Percentiles rank a stretch among this genome's conserved stretches.
Conservation (phyloP, 495 filamentous ascomycete species). For the Hyaloscypha hepaticicola region DNA sequence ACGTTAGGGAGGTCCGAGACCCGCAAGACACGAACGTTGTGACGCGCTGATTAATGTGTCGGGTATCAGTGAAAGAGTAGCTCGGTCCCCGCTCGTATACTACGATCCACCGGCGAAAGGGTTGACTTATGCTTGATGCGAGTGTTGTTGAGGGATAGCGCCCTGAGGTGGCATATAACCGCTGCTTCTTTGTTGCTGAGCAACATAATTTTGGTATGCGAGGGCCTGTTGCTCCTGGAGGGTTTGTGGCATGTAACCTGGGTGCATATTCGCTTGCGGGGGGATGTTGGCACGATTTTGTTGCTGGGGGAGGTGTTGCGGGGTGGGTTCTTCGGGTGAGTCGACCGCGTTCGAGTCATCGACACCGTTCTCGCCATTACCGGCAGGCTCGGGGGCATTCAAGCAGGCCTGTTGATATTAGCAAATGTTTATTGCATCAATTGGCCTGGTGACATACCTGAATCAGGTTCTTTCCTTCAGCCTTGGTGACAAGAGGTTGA, state of each 20-base stretch:
- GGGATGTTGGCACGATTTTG: slow-evolving; percentile 49
- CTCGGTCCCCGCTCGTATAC: slow-evolving; percentile 27
- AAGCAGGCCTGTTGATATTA: slow-evolving; percentile 72
- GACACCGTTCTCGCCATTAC: slow-evolving; percentile 83
- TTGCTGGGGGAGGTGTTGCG: slow-evolving; percentile 58
- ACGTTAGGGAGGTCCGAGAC: slow-evolving; percentile 26
- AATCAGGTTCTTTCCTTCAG: slow-evolving; percentile 99
- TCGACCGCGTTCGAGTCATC: slow-evolving; percentile 65
- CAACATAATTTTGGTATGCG: slow-evolving; percentile 61
- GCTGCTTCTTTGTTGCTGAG: slow-evolving; percentile 45
- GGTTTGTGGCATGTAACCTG: slow-evolving; percentile 49
- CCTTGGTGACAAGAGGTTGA: slow-evolving; percentile 97
- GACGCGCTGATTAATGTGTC: slow-evolving; percentile 31
- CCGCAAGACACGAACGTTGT: slow-evolving; percentile 30
- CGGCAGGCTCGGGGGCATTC: slow-evolving; percentile 94
- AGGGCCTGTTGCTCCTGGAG: slow-evolving; percentile 50
- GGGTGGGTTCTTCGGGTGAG: slow-evolving; percentile 61
- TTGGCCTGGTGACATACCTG: slow-evolving; percentile 63
- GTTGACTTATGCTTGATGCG: slow-evolving; percentile 49
- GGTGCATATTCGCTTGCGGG: slow-evolving; percentile 48
- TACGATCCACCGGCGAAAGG: slow-evolving; percentile 16
- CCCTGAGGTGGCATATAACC: slow-evolving; percentile 52
- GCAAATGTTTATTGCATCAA: slow-evolving; percentile 13
- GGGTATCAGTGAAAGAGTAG: slow-evolving; percentile 34
- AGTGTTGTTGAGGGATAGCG: slow-evolving; percentile 53